Conservation (phyloP, 2,329 filamentous ascomycete genomes). For the Amesomyces nigricolor region DNA sequence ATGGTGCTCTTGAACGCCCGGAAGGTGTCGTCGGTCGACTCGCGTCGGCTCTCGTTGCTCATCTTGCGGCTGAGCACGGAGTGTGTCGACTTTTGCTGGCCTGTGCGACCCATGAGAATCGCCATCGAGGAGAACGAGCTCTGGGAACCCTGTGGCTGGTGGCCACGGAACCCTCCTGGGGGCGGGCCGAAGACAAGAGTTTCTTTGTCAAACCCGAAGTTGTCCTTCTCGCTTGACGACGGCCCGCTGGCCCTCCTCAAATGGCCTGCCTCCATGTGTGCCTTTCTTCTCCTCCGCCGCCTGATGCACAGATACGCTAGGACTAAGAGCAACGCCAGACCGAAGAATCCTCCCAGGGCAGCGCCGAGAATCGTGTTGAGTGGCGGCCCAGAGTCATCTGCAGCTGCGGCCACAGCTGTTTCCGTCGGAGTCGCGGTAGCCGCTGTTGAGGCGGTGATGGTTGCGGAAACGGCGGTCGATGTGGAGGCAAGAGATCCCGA, state of each 20-base stretch:
- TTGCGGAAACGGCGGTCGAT: constrained; percentile 23
- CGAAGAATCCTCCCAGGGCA: constrained; percentile 75
- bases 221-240: constrained; percentile 53
- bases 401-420: constrained; percentile 3
- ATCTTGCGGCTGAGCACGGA: constrained; percentile 25
- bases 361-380: constrained; percentile 66
- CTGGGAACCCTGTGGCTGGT: constrained; percentile 48
- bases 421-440: constrained; percentile 21
- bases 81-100: constrained; percentile 41
- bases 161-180: constrained; percentile 42
- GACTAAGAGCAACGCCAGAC: constrained; percentile 64
- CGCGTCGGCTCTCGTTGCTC: constrained; percentile 56
- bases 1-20: constrained; percentile 59
- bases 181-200: constrained; percentile 33
- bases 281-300: constrained; percentile 52
- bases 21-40: constrained; percentile 50
- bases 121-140: constrained; percentile 59
- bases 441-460: constrained; percentile 26
- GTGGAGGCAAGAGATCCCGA: constrained; percentile 19
- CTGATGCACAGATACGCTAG: constrained; percentile 64
- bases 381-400: not conserved
- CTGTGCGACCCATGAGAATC: constrained; percentile 59
- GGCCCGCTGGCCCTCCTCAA: constrained; percentile 39
- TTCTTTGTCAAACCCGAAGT: constrained; percentile 43
- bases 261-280: constrained; percentile 44